A percentile compares a stretch with the other conserved stretches of the same genome.
phyloP scores from a whole-genome alignment of 441 rosid species.

The Gossypium gossypioides region DNA sequence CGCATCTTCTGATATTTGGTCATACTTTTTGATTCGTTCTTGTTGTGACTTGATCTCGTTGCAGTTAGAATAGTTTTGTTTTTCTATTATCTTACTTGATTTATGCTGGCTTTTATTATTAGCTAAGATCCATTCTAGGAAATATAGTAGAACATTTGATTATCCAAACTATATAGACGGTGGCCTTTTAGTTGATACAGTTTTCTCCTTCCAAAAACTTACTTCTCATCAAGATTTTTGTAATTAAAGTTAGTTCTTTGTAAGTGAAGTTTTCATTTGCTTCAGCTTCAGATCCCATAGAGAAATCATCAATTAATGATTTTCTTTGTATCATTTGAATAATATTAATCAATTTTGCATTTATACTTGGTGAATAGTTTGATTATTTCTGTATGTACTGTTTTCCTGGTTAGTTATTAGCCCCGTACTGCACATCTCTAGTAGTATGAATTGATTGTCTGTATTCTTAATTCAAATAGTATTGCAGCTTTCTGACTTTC shows the following conservation, averaged over 20 bases:
- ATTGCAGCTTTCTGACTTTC: constrained; percentile 13
- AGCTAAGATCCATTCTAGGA: not conserved
- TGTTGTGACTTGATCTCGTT: constrained; percentile 6
- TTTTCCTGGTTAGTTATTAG: not conserved
- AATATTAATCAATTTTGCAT: not conserved
- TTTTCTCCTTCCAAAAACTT: not conserved
- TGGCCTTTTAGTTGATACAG: not conserved
- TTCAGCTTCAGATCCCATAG: not conserved
- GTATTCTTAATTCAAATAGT: constrained; percentile 7
- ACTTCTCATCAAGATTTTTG: not conserved
- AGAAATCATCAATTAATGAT: not conserved
- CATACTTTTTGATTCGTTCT: not conserved
- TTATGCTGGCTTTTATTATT: not conserved
- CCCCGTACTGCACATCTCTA: not conserved
- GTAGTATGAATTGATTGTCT: not conserved
- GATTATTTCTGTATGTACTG: not conserved
- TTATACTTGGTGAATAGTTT: not conserved
- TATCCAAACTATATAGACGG: not conserved
- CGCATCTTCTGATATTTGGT: not conserved
- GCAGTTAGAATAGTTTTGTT: constrained; percentile 2
- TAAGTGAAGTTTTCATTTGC: not conserved
- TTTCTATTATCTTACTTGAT: constrained; percentile 5
- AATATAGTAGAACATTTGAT: constrained; percentile 7
- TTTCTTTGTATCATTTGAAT: not conserved
- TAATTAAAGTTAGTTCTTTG: not conserved